Base-by-base conservation (phyloP, 495 filamentous ascomycete genomes). In the Pyrenopolyporus hunteri region DNA sequence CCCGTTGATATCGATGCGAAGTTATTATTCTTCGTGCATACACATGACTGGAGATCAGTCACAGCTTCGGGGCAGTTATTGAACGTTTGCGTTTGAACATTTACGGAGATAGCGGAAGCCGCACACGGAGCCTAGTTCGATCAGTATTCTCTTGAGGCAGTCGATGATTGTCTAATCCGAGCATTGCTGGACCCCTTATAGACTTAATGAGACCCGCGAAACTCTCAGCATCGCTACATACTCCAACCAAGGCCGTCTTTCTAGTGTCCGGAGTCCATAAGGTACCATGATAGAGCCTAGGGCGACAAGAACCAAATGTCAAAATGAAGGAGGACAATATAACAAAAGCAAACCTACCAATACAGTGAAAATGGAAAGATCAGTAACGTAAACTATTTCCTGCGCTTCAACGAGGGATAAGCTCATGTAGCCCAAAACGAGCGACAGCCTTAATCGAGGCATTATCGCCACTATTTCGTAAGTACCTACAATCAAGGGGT, bases 1-100 rank as follows among this genome's bases (percentile, higher is more conserved):
- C 31, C 60, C 3, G 68, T 64, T 20, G 69, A 65, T 45, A 82
- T 70, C 6, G 73, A 73, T 6, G 63, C 70, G n/a, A 74, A 70
- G 63, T 78, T 78, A 36, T 73, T 68, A 65, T 79, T 74, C 57
- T 82, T 77, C 44, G 77, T 78, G 66, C 80, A 83, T 23, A 79
- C 70, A 31, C 80, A 83, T 6, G 70, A 75, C 60, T 79, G 76
- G 0, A 82, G 72, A 7, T 71, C 74, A 1, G 73, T 69, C 6
- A 70, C 72, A 14, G 51, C 69, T 9, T 73, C 48, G 9, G 78
- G 78, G 35, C 80, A 83, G 28, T 67, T 58, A 23, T 70, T 47
- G 29, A 66, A 44, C 2, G 80, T 81, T 35, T 72, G 69, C n/a
- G 52, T 13, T 56, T 76, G 67, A 51, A 83, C 64, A 39, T 73